These are phyloP conservation scores for Cordyceps militaris DNA, from an alignment of 2,329 filamentous ascomycete species.

Conservation along the genomic window DNA sequence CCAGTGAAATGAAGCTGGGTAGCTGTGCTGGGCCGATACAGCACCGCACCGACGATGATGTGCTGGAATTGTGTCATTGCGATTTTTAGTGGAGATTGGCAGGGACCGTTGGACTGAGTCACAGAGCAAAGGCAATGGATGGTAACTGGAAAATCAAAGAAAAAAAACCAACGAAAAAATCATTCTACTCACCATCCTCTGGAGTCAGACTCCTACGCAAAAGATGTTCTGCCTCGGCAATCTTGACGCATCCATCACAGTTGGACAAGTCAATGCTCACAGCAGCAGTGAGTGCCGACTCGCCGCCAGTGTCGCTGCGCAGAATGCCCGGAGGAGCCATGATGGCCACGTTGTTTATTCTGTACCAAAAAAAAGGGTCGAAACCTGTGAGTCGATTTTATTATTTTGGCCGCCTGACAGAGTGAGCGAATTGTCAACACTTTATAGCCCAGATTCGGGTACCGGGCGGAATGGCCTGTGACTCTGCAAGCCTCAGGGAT, in stretches of 20 bases:
- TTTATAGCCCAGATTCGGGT: not conserved
- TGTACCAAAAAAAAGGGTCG: not conserved
- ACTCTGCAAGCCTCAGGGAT: not conserved
- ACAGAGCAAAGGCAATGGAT: not conserved
- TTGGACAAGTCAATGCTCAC: not conserved
- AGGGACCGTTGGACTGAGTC: not conserved
- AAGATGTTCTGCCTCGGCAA: conserved; percentile 7
- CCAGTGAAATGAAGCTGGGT: not conserved
- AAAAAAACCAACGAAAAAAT: not conserved
- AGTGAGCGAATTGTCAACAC: not conserved
- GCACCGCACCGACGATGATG: conserved; percentile 7
- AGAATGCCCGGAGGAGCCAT: conserved; percentile 6
- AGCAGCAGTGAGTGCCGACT: not conserved
- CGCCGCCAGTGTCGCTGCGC: not conserved
- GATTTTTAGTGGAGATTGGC: conserved; percentile 7
- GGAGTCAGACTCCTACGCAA: not conserved
- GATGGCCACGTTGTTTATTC: not conserved
- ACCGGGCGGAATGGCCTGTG: not conserved
- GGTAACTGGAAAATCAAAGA: not conserved
- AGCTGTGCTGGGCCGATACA: not conserved
- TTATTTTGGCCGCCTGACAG: too few species aligned
- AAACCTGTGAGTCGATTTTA: not conserved
- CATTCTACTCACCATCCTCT: not conserved
- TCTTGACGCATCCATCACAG: conserved; percentile 9
- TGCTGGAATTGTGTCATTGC: conserved; percentile 14